A percentile compares a stretch with the other conserved stretches of the same genome.
Evolutionary conservation across 2,329 filamentous ascomycete species (phyloP).

Genomic region (Penicillium griseofulvum): DNA sequence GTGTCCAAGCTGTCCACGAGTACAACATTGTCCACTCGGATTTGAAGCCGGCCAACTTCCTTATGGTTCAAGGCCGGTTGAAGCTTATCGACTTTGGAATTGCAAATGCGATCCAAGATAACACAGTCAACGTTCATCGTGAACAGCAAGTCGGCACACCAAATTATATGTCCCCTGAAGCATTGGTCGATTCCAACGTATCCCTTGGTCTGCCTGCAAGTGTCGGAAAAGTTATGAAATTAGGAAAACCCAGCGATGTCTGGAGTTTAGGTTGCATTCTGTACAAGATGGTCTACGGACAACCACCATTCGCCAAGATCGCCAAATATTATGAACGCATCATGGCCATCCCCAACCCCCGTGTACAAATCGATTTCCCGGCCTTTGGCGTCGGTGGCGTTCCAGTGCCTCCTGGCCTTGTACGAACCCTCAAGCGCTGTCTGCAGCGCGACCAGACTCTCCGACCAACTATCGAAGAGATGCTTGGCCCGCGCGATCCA

Average conservation of each 20-base stretch:
- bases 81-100: conserved; percentile 99
- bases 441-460: conserved; percentile 57
- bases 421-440: conserved; percentile 57
- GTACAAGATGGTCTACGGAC: conserved; percentile 97
- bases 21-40: conserved; percentile 95
- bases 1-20: conserved; percentile 82
- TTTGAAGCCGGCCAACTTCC: conserved; percentile 94
- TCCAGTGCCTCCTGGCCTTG: conserved; percentile 54
- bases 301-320: conserved; percentile 92
- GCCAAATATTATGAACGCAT: conserved; percentile 81
- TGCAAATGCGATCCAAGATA: conserved; percentile 93
- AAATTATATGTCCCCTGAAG: conserved; percentile 98
- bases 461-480: conserved; percentile 56
- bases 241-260: conserved; percentile 92
- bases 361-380: conserved; percentile 49
- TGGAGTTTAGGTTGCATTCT: conserved; percentile 96
- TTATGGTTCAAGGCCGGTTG: conserved; percentile 81
- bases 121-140: conserved; percentile 95
- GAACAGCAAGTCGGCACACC: conserved; percentile 94
- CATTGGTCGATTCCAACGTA: conserved; percentile 81
- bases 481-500: conserved; percentile 55
- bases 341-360: conserved; percentile 51
- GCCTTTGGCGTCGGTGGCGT: conserved; percentile 48
- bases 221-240: conserved; percentile 76
- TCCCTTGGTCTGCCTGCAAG: conserved; percentile 49